phyloP scores from a whole-genome alignment of 495 filamentous ascomycete species.

The Acidiella bohemica region DNA sequence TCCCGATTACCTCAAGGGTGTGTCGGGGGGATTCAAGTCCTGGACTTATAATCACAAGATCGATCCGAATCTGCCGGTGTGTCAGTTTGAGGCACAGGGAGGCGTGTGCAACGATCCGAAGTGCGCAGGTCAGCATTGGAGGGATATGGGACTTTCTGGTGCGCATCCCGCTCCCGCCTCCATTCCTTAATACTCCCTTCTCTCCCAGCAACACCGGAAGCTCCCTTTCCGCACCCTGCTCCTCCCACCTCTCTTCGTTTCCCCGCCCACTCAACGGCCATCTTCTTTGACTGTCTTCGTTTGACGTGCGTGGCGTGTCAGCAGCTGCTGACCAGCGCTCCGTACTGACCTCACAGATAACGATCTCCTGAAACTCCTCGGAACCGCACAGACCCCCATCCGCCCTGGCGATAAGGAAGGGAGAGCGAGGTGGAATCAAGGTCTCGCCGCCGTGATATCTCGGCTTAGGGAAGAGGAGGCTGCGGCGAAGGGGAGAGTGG shows the following conservation, averaged over 20 bases:
- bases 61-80: slow-evolving; percentile 56
- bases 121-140: slow-evolving; percentile 69
- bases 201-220: slow-evolving; percentile 25
- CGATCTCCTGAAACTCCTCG: slow-evolving; percentile 13
- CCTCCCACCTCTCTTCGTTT: no score
- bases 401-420: slow-evolving; percentile 57
- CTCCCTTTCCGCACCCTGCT: no score
- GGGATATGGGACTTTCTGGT: slow-evolving; percentile 65
- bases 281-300: no score
- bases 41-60: slow-evolving; percentile 87
- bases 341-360: slow-evolving; percentile 17
- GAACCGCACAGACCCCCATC: slow-evolving; percentile 40
- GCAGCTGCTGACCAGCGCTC: no score
- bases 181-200: slow-evolving; percentile 20
- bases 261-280: no score
- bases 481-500: no score
- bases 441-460: slow-evolving; percentile 61
- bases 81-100: slow-evolving; percentile 56
- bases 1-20: slow-evolving; percentile 52
- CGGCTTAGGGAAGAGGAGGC: slow-evolving; percentile 59
- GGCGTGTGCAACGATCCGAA: slow-evolving; percentile 62
- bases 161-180: slow-evolving; percentile 37
- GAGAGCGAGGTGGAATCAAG: slow-evolving; percentile 55
- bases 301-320: no score
- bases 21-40: slow-evolving; percentile 68